Base-by-base conservation (phyloP, 176 grass and related monocot genomes). In the Bothriochloa decipiens region DNA sequence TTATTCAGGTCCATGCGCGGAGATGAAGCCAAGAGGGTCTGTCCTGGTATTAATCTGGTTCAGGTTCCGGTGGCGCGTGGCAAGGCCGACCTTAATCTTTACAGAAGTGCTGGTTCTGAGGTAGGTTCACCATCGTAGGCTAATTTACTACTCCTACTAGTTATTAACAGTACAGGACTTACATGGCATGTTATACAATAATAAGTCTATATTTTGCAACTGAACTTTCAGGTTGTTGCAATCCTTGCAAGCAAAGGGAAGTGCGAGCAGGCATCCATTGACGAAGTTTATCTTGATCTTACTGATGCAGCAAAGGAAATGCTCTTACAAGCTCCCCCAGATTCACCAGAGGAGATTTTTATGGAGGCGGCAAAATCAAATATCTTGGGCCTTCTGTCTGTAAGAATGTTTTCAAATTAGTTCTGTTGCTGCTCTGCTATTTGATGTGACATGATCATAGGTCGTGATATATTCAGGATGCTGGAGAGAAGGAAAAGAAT, bases 281-380 rank as follows among this genome's bases (percentile, higher is more conserved):
- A 98, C 39, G 93, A 98, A 92, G 96, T 94, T 60, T 98, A 98
- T 89, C 91, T 98, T 82, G 96, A 98, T 75, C 93, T 98, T 75
- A 98, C 91, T 50, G 93, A 98, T 49, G 80, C 87, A 33, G 96
- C 96, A 55, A 93, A 94, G 71, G 87, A 85, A 85, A 92, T 95
- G 93, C 86, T 95, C 58, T 83, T 80, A 69, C 93, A 90, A 95
- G 45, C 83, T 76, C 89, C 91, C 23, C 89, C 89, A 5, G 81
- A 92, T 67, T 68, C 77, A 4, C 83, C 66, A 13, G 78, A 94
- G 71, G 77, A 14, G 12, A 89, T 88, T 69, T 81, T 81, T 81
- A 83, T 90, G 78, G 96, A 98, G 52, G 93, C 87, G 50, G 71
- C 91, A 42, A 92, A 88, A 53, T 98, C 93, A 79, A 90, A 95